phyloP scores from a whole-genome alignment of 2,329 filamentous ascomycete species.

The Curvularia verruculosa region DNA sequence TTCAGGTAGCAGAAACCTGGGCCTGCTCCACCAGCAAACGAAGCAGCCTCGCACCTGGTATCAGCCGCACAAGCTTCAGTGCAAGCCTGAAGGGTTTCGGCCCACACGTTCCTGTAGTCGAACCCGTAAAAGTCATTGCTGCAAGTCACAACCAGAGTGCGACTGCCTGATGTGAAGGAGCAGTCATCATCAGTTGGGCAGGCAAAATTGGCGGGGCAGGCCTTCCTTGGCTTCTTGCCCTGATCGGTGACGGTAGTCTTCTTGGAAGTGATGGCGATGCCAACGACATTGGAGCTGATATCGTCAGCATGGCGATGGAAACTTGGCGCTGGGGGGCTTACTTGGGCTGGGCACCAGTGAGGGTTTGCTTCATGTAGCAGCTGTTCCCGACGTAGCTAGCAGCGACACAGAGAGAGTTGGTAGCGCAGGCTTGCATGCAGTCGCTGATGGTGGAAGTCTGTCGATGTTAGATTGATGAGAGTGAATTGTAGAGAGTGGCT shows the following conservation, averaged over 20 bases:
- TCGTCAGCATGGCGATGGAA: neutral
- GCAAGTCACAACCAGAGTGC: neutral
- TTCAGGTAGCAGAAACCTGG: constrained; percentile 1
- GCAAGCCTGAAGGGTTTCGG: neutral
- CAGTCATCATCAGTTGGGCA: constrained; percentile 2
- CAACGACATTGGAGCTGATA: neutral
- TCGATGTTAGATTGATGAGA: neutral
- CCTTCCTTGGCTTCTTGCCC: neutral
- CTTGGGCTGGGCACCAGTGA: constrained; percentile 1
- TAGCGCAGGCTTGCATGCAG: neutral
- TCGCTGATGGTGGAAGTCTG: neutral
- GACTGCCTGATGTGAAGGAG: neutral
- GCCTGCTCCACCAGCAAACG: neutral
- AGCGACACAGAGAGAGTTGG: neutral
- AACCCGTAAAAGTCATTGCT: constrained; percentile 3
- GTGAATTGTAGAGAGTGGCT: neutral
- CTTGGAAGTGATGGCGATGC: neutral
- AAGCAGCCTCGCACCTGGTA: neutral
- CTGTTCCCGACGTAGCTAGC: constrained; percentile 1
- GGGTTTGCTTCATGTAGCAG: constrained; percentile 1
- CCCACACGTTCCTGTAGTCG: neutral
- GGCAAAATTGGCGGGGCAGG: neutral
- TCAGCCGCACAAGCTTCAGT: constrained; percentile 1
- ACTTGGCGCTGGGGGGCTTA: neutral
- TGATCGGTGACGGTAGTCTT: neutral